Conservation (phyloP, 2,329 filamentous ascomycete species). For the Coleophoma cylindrospora region DNA sequence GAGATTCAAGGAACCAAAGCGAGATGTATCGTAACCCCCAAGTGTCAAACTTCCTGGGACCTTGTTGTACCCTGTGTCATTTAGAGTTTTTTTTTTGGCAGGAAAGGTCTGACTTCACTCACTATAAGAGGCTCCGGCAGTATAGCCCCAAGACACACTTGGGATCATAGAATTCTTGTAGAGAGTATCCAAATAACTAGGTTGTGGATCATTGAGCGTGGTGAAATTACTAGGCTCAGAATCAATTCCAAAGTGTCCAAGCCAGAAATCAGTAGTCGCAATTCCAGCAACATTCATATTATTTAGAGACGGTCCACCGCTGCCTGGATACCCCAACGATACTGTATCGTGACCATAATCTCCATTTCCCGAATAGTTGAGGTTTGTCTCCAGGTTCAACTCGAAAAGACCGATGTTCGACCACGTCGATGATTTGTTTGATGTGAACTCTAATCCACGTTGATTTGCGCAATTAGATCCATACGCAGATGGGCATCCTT, state of each 20-base stretch:
- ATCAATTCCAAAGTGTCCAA: slow-evolving; percentile 32
- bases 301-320: slow-evolving; percentile 16
- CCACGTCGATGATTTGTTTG: slow-evolving; percentile 3
- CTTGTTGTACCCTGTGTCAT: slow-evolving; percentile 13
- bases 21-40: slow-evolving; percentile 33
- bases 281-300: slow-evolving; percentile 11
- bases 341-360: slow-evolving; percentile 16
- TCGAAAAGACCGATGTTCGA: neutral
- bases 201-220: slow-evolving; percentile 27
- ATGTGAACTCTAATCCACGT: slow-evolving; percentile 1
- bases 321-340: slow-evolving; percentile 10
- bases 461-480: slow-evolving; percentile 1
- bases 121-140: slow-evolving; percentile 34
- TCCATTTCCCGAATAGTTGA: slow-evolving; percentile 10
- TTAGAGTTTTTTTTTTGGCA: neutral
- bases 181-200: slow-evolving; percentile 30
- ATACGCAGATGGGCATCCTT: slow-evolving; percentile 4
- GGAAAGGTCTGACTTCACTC: slow-evolving; percentile 6
- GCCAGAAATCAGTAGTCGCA: slow-evolving; percentile 14
- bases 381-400: slow-evolving; percentile 7
- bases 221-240: slow-evolving; percentile 31
- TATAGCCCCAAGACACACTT: slow-evolving; percentile 35
- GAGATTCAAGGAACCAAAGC: too few relatives aligned
- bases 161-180: slow-evolving; percentile 30
- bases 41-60: slow-evolving; percentile 32